Base-by-base conservation (phyloP, 2,329 filamentous ascomycete species). In the Pseudocercospora eumusae region DNA sequence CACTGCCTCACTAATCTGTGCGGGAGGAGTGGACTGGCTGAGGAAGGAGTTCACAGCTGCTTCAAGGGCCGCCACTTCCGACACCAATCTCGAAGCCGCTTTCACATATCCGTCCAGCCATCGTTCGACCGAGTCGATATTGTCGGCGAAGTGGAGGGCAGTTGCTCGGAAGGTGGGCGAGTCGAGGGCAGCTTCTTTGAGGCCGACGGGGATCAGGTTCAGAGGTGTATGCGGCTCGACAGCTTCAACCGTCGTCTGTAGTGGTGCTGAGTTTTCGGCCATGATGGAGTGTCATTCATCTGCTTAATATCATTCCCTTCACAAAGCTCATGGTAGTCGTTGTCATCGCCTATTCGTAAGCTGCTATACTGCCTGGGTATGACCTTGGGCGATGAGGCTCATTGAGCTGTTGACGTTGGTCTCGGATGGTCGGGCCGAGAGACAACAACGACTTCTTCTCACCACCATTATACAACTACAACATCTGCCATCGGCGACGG, bases 151-250 rank as follows among this genome's bases (percentile, higher is more conserved):
- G 79, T 97, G 92, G 52, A 89, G 80, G 45, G 91, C 86, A 21
- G 91, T 91, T 52, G 93, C 91, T 67, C 95, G 91, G 76, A 98
- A 98, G 36, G 93, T 96, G 25, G 95, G 95, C 42, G 93, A 97
- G 78, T 99, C 95, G 79, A 98, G 89, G 20, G 92, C 90, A 56
- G 95, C 95, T 84, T 99, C 95, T 79, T 93, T 95, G 70, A 98
- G 84, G 64, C 88, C 88, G 15, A 68, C 66, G 60, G 64, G 66
- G 23, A 68, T 66, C 53, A 68, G 60, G 58, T 64, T 66, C 45
- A 68, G 50, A 21, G 61, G 58, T 21, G 59, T 36, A 13, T 56
- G 36, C 47, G 59, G 33, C 57, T 66, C 62, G 20, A 62, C 62
- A n/a, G 36, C 20, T 23, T 36, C 18, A 23, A 36, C 11, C 3